Evolutionary conservation across 78 protist species (phyloP).

Genomic region (Emiliania huxleyi): DNA sequence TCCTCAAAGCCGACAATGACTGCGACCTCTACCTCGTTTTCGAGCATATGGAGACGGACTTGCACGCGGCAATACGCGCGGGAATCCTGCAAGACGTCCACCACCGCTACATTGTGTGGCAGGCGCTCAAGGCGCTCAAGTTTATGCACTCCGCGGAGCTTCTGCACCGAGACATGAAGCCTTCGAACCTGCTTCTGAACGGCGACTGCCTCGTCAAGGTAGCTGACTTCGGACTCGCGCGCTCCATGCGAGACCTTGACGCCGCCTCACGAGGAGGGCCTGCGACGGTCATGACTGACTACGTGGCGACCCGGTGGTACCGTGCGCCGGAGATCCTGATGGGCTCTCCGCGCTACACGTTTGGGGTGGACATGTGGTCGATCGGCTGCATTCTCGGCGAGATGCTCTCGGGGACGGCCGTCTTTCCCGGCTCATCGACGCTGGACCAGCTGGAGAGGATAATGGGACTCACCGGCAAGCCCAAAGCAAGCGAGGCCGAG

Average conservation of each 20-base stretch:
- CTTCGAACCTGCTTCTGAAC: conserved; percentile 50
- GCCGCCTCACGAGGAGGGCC: no score
- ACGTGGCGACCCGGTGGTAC: conserved; percentile 37
- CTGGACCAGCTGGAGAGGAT: conserved; percentile 93
- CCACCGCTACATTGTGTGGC: conserved; percentile 92
- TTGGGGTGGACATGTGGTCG: conserved; percentile 40
- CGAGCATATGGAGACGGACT: conserved; percentile 61
- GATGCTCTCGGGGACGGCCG: conserved; percentile 88
- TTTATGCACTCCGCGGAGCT: conserved; percentile 93
- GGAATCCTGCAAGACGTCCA: conserved; percentile 94
- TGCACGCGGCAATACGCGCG: conserved; percentile 97
- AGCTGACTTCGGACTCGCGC: background rate
- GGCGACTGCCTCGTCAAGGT: conserved; percentile 29
- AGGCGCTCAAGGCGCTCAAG: conserved; percentile 86
- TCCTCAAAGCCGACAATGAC: conserved; percentile 88
- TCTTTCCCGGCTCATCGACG: conserved; percentile 96
- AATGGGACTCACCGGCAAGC: background rate
- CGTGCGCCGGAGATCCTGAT: conserved; percentile 60
- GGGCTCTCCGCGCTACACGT: conserved; percentile 31
- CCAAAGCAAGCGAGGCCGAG: background rate
- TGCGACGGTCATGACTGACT: background rate
- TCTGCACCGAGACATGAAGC: conserved; percentile 50
- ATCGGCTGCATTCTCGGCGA: conserved; percentile 66
- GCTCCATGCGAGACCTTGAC: background rate
- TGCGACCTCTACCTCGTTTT: conserved; percentile 96